Evolutionary conservation across 2,329 filamentous ascomycete genomes (phyloP).

Genomic region (Clonostachys rhizophaga): DNA sequence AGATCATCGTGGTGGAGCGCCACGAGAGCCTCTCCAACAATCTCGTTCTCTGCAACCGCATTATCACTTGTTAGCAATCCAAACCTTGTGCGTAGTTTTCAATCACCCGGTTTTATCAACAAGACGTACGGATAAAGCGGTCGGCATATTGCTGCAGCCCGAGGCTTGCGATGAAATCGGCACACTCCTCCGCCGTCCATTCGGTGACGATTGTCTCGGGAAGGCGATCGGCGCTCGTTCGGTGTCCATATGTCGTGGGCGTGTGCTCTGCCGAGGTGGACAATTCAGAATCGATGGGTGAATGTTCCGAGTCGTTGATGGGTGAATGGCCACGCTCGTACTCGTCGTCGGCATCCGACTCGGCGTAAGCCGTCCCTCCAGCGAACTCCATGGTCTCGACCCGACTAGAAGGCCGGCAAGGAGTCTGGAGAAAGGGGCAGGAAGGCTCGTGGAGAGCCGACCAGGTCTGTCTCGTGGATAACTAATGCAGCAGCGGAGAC

Average conservation of each 20-base stretch:
- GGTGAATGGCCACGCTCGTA: slow-evolving; percentile 73
- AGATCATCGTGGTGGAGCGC: slow-evolving; percentile 88
- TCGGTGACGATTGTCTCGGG: slow-evolving; percentile 74
- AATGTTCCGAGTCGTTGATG: slow-evolving; percentile 63
- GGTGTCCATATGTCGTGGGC: slow-evolving; percentile 71
- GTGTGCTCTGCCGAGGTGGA: slow-evolving; percentile 69
- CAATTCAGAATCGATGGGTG: slow-evolving; percentile 68
- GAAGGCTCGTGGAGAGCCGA: too few relatives aligned
- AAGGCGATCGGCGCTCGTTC: slow-evolving; percentile 57
- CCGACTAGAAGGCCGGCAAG: not conserved
- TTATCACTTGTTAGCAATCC: not conserved
- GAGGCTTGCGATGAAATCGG: slow-evolving; percentile 78
- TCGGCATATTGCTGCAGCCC: slow-evolving; percentile 80
- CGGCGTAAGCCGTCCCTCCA: slow-evolving; percentile 66
- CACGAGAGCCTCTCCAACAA: slow-evolving; percentile 86
- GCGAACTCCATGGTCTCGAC: slow-evolving; percentile 52
- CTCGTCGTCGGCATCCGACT: slow-evolving; percentile 79
- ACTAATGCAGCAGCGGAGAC: too few relatives aligned
- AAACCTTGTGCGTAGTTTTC: not conserved
- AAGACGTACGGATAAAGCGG: slow-evolving; percentile 70
- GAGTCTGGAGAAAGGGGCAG: too few relatives aligned
- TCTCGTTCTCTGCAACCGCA: slow-evolving; percentile 73
- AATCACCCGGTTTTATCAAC: not conserved
- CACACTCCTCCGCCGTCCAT: slow-evolving; percentile 83
- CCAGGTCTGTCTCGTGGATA: too few relatives aligned